These are phyloP conservation scores for Fraxinus ornus DNA, from an alignment of 305 asterid genomes.

Conservation along the genomic window DNA sequence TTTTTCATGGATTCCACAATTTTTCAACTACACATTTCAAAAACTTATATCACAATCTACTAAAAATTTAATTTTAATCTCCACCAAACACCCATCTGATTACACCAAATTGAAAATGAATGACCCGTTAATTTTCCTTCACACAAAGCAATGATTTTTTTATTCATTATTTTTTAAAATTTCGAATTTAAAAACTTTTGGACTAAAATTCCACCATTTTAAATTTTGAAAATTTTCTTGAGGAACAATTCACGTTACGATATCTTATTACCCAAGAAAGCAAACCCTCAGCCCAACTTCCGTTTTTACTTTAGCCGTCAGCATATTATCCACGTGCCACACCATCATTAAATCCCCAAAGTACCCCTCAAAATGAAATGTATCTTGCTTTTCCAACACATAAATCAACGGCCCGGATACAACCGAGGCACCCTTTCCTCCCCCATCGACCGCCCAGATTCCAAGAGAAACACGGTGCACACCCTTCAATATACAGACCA, in stretches of 20 bases:
- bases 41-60: too few species aligned
- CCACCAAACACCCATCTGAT: background rate
- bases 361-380: constrained; percentile 14
- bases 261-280: constrained; percentile 25
- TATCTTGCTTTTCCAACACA: constrained; percentile 24
- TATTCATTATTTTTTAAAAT: too few species aligned
- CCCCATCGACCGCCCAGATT: constrained; percentile 28
- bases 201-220: background rate
- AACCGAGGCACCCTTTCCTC: constrained; percentile 9
- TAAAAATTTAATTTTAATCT: too few species aligned
- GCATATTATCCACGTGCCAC: constrained; percentile 12
- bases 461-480: background rate
- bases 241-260: constrained; percentile 24
- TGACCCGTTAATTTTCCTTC: background rate
- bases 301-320: background rate
- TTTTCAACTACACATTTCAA: too few species aligned
- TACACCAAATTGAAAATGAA: background rate
- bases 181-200: background rate
- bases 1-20: too few species aligned
- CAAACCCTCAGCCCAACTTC: background rate
- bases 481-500: constrained; percentile 13
- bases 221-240: constrained; percentile 16
- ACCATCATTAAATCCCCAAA: constrained; percentile 14
- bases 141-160: background rate
- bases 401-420: constrained; percentile 30